phyloP scores from a whole-genome alignment of 768 basidiomycete species.

The Sarcodon sp. region DNA sequence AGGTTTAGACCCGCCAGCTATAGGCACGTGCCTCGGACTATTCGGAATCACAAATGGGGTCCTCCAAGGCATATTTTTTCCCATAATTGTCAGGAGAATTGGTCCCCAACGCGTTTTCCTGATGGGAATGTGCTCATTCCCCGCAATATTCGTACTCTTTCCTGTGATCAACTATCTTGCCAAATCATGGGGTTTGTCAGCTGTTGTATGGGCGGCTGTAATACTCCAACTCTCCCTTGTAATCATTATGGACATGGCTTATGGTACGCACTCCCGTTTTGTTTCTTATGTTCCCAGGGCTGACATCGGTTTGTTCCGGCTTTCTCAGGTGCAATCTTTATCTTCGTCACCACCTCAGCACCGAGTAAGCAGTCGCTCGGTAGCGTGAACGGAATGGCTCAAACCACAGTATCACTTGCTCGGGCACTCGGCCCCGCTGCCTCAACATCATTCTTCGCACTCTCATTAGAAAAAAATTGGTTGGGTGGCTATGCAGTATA shows the following conservation, averaged over 20 bases:
- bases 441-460: conserved; percentile 38
- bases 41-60: conserved; percentile 19
- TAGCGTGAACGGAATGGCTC: conserved; percentile 37
- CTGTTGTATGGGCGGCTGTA: conserved; percentile 16
- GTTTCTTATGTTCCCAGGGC: background rate
- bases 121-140: conserved; percentile 14
- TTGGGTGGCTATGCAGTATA: conserved; percentile 32
- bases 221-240: conserved; percentile 12
- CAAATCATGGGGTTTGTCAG: conserved; percentile 10
- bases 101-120: conserved; percentile 20
- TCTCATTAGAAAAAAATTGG: conserved; percentile 29
- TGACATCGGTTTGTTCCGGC: background rate
- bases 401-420: conserved; percentile 32
- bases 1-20: conserved; percentile 20
- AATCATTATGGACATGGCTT: conserved; percentile 18
- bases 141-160: conserved; percentile 18
- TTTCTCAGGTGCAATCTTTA: conserved; percentile 11
- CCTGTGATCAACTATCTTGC: conserved; percentile 17
- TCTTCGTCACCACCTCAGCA: conserved; percentile 16
- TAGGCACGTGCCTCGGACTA: conserved; percentile 22
- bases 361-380: conserved; percentile 24
- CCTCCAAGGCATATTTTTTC: conserved; percentile 20
- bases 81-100: conserved; percentile 14
- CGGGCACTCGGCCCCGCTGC: conserved; percentile 38
- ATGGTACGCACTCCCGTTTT: conserved; percentile 10